Evolutionary conservation across 257 asterid species (phyloP).

Genomic region (Prunella vulgaris): DNA sequence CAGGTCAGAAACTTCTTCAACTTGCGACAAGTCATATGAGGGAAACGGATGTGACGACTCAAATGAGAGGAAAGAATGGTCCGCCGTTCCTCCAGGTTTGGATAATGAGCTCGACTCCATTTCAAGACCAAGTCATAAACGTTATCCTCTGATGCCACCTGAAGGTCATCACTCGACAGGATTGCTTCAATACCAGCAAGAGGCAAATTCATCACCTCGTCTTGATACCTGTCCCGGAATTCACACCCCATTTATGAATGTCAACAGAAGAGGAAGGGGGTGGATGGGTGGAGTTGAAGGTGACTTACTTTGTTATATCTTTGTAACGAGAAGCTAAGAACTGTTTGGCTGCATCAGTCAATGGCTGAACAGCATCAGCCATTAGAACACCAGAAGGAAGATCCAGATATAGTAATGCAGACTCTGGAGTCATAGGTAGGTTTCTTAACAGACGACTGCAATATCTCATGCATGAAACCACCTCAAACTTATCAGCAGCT

Average conservation of each 20-base stretch:
- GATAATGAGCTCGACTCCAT: conserved; percentile 61
- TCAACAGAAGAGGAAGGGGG: neutral
- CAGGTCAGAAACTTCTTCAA: conserved; percentile 65
- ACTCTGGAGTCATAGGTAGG: conserved; percentile 82
- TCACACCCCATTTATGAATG: neutral
- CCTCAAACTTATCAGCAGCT: conserved; percentile 98
- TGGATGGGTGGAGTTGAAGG: neutral
- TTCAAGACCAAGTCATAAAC: conserved; percentile 74
- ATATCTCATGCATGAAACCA: conserved; percentile 87
- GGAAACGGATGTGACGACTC: conserved; percentile 63
- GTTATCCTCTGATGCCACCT: conserved; percentile 84
- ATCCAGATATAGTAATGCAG: conserved; percentile 76
- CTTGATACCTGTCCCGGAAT: conserved; percentile 50
- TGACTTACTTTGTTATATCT: conserved; percentile 67
- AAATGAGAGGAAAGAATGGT: conserved; percentile 52
- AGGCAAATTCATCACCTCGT: conserved; percentile 73
- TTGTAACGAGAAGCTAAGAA: conserved; percentile 72
- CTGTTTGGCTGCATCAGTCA: conserved; percentile 80
- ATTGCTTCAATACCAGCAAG: conserved; percentile 82
- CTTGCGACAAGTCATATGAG: conserved; percentile 69
- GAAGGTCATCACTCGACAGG: conserved; percentile 78
- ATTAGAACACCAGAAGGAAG: conserved; percentile 75
- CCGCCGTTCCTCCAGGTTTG: conserved; percentile 56
- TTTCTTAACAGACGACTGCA: conserved; percentile 74
- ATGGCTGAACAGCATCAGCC: conserved; percentile 84